phyloP scores from a whole-genome alignment of 331 rosid species.

The Prunus yedoensis region DNA sequence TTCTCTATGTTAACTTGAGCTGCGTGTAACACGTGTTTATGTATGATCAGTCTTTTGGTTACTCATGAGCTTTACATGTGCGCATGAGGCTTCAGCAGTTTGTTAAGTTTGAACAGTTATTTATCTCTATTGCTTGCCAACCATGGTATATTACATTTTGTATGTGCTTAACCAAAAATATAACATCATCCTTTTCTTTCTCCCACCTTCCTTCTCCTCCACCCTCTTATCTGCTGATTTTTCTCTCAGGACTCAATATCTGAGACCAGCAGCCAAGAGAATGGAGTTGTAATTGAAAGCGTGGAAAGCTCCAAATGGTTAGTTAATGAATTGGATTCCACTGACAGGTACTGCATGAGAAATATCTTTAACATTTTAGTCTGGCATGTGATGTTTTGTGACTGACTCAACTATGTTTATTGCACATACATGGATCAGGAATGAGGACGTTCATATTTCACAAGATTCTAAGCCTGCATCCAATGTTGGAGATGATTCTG shows the following conservation, averaged over 20 bases:
- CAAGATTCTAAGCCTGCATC: conserved; percentile 37
- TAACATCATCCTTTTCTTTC: neutral
- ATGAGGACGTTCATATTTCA: conserved; percentile 28
- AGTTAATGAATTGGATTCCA: conserved; percentile 42
- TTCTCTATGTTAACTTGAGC: neutral
- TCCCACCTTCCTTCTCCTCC: neutral
- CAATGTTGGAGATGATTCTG: conserved; percentile 36
- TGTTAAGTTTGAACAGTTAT: neutral
- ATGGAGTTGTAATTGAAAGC: conserved; percentile 44
- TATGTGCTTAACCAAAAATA: neutral
- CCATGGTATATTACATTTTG: neutral
- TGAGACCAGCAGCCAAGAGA: conserved; percentile 58
- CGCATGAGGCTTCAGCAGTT: neutral
- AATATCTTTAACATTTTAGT: conserved; percentile 10
- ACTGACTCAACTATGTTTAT: conserved; percentile 11
- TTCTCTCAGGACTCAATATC: conserved; percentile 57
- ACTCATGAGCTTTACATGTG: neutral
- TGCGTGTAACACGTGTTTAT: neutral
- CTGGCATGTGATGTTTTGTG: conserved; percentile 11
- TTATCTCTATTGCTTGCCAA: neutral
- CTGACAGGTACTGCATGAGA: conserved; percentile 47
- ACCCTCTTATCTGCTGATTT: conserved; percentile 33
- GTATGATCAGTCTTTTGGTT: conserved; percentile 1
- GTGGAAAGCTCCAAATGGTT: conserved; percentile 32
- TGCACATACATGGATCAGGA: conserved; percentile 45